Base-by-base conservation (phyloP, 257 asterid species). In the Nicotiana undulata region DNA sequence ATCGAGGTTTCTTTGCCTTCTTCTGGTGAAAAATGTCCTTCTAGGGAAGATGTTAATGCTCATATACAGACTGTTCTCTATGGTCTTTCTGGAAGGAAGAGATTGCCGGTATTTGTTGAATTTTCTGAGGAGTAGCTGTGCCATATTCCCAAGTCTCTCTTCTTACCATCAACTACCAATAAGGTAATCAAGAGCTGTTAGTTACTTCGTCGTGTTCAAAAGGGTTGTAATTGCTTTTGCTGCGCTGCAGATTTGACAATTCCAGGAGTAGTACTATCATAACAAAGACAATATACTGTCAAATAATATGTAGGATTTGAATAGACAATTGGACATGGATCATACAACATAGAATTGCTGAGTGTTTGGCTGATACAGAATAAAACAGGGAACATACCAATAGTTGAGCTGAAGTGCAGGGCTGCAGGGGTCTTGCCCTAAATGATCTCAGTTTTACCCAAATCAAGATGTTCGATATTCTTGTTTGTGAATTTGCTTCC, bases 51-150 rank as follows among this genome's bases (percentile, higher is more conserved):
- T 40, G 87, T 90, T 46, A 46, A 83, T 86, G 90, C 87, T 68
- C 82, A 85, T 13, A 85, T 93, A 46, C 78, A 77, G 79, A 44
- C 76, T 34, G 82, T 87, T 82, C 97, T 92, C 56, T 78, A 82
- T 78, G 93, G 92, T 81, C 80, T 85, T 22, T 52, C 75, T 46
- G 11, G 32, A 16, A 83, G 80, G 81, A 84, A 85, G 83, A 88
- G 96, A 81, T 84, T 92, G 77, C 89, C 89, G 20, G 95, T 82
- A 26, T 93, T 89, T 81, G 34, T 77, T 68, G 90, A 88, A 32
- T 63, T 90, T 79, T 90, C 86, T 87, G 85, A 85, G 0, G 77
- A 84, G 63, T 72, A 84, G 80, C 26, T 70, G 28, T 26, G 2
- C 67, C 68, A 49, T 78, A 55, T 64, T 77, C 79, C 55, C 52